phyloP scores from a whole-genome alignment of 108 stramenopile species.

The Halocafeteria seosinensis region DNA sequence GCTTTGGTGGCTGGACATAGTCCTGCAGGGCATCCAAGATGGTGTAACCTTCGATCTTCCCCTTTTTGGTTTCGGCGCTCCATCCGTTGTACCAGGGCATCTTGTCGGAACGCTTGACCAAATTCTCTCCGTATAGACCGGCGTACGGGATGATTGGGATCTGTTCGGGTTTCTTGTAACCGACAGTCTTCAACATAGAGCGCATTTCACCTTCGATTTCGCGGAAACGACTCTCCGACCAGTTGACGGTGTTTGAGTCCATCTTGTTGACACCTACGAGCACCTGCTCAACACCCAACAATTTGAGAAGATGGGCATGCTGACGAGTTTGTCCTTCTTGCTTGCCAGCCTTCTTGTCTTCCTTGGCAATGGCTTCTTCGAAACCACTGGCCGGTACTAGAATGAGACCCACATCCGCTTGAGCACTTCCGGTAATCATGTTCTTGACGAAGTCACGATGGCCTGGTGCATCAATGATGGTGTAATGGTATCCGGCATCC shows the following conservation, averaged over 20 bases:
- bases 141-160: too few relatives aligned
- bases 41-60: too few relatives aligned
- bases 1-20: too few relatives aligned
- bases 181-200: constrained; percentile 86
- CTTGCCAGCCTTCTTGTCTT: too few relatives aligned
- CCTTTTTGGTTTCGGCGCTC: too few relatives aligned
- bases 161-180: too few relatives aligned
- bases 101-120: too few relatives aligned
- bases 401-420: constrained; percentile 89
- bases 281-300: constrained; percentile 78
- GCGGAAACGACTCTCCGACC: constrained; percentile 78
- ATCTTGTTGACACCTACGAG: constrained; percentile 98
- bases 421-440: constrained; percentile 94
- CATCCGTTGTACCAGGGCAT: too few relatives aligned
- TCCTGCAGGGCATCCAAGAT: too few relatives aligned
- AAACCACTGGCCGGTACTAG: constrained; percentile 97
- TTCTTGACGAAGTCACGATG: constrained; percentile 98
- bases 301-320: constrained; percentile 95
- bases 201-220: constrained; percentile 79
- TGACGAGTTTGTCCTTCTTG: constrained; percentile 98
- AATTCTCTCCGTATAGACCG: too few relatives aligned
- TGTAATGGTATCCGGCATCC: constrained; percentile 75
- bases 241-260: constrained; percentile 91
- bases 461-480: constrained; percentile 97
- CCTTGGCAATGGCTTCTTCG: constrained; percentile 73